Conservation (phyloP, 768 basidiomycete species). For the Boletellus ananas region DNA sequence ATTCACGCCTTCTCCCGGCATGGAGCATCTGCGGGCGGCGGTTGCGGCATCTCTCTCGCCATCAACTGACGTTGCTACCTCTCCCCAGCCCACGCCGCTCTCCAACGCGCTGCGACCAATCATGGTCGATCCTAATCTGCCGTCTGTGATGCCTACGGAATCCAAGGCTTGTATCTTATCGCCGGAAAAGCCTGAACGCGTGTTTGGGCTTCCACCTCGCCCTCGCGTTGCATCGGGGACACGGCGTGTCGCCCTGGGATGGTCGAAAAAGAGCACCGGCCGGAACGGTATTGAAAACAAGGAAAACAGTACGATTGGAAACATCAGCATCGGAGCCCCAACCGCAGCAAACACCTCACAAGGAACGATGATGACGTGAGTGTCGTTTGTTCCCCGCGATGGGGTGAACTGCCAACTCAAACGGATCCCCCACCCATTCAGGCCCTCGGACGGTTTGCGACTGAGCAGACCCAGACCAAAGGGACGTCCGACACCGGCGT, state of each 20-base stretch:
- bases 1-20: conserved; percentile 33
- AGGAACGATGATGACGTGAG: conserved; percentile 53
- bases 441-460: conserved; percentile 40
- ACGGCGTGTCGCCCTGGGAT: conserved; percentile 56
- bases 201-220: conserved; percentile 32
- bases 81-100: conserved; percentile 19
- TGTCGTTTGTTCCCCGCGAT: conserved; percentile 10
- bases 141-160: conserved; percentile 20
- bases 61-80: conserved; percentile 13
- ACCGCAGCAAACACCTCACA: conserved; percentile 24
- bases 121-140: conserved; percentile 40
- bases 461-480: conserved; percentile 45
- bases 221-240: conserved; percentile 54
- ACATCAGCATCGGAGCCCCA: neutral
- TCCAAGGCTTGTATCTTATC: conserved; percentile 33
- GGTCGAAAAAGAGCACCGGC: conserved; percentile 58
- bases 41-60: conserved; percentile 18
- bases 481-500: conserved; percentile 38
- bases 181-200: conserved; percentile 29
- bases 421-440: conserved; percentile 13
- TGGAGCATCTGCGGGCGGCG: conserved; percentile 35
- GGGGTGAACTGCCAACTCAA: neutral
- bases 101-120: conserved; percentile 41
- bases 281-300: conserved; percentile 53
- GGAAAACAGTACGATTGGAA: conserved; percentile 39